These are phyloP conservation scores for Aspergillus viridinutans DNA, from an alignment of 2,329 filamentous ascomycete genomes.

Conservation along the genomic window DNA sequence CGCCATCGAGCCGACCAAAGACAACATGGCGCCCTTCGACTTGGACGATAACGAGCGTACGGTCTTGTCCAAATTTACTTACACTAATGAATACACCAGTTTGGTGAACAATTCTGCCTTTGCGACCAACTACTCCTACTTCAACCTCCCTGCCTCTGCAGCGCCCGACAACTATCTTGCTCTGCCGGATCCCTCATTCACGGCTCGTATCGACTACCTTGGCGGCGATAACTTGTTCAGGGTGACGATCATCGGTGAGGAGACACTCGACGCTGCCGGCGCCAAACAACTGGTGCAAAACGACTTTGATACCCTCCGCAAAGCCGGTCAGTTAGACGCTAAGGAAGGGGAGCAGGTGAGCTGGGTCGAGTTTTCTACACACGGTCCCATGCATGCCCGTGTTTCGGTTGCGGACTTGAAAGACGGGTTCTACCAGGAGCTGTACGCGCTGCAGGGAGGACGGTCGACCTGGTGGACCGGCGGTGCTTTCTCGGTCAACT, in stretches of 20 bases:
- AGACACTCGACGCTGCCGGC: conserved; percentile 9
- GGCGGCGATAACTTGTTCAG: conserved; percentile 18
- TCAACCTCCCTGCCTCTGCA: conserved; percentile 47
- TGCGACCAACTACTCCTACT: conserved; percentile 12
- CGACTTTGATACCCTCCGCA: conserved; percentile 14
- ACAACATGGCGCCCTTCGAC: conserved; percentile 33
- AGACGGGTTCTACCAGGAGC: conserved; percentile 34
- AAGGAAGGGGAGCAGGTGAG: conserved; percentile 10
- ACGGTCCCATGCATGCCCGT: conserved; percentile 31
- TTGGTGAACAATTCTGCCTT: conserved; percentile 34
- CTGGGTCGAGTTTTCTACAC: conserved; percentile 20
- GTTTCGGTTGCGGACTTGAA: conserved; percentile 27
- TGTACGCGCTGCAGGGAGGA: conserved; percentile 38
- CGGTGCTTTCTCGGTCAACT: conserved; percentile 31
- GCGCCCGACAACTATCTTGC: conserved; percentile 16
- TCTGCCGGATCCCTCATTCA: conserved; percentile 15
- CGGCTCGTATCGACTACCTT: conserved; percentile 17
- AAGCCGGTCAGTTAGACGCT: conserved; percentile 6
- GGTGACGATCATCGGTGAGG: conserved; percentile 19
- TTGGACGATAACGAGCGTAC: conserved; percentile 27
- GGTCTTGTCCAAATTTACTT: conserved; percentile 35
- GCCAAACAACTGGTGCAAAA: conserved; percentile 13
- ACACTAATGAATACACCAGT: conserved; percentile 31
- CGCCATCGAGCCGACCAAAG: conserved; percentile 34
- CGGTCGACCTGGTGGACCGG: conserved; percentile 36